Percentiles rank a stretch among this genome's conserved stretches.
phyloP scores from a whole-genome alignment of 768 basidiomycete genomes.

The Suillus discolor region DNA sequence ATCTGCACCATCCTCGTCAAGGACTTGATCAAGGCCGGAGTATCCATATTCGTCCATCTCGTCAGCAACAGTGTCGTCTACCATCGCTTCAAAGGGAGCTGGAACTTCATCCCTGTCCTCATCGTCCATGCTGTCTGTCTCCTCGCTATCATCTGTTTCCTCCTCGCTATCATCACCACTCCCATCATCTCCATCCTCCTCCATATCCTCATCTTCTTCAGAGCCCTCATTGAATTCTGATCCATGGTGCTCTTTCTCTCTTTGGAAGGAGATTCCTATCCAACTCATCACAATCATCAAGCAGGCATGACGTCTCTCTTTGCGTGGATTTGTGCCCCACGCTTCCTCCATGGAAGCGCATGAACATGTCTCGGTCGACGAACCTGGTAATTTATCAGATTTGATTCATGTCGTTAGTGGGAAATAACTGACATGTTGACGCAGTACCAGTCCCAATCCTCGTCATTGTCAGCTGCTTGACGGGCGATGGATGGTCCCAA shows the following conservation, averaged over 20 bases:
- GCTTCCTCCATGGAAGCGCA: constrained; percentile 33
- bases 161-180: background rate
- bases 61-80: no score
- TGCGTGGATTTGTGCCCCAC: constrained; percentile 29
- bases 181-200: background rate
- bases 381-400: constrained; percentile 30
- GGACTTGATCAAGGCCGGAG: no score
- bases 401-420: background rate
- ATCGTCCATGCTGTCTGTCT: no score
- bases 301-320: background rate
- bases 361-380: constrained; percentile 44
- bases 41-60: no score
- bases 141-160: background rate
- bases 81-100: no score
- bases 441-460: constrained; percentile 30
- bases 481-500: no score
- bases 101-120: no score
- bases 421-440: constrained; percentile 17
- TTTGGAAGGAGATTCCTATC: constrained; percentile 1
- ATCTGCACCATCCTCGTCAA: no score
- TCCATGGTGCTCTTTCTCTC: background rate
- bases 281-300: background rate
- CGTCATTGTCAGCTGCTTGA: no score
- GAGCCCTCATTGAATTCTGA: background rate
- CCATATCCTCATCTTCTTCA: background rate